phyloP scores from a whole-genome alignment of 805 yeast genomes.

The Sporopachydermia quercuum region DNA sequence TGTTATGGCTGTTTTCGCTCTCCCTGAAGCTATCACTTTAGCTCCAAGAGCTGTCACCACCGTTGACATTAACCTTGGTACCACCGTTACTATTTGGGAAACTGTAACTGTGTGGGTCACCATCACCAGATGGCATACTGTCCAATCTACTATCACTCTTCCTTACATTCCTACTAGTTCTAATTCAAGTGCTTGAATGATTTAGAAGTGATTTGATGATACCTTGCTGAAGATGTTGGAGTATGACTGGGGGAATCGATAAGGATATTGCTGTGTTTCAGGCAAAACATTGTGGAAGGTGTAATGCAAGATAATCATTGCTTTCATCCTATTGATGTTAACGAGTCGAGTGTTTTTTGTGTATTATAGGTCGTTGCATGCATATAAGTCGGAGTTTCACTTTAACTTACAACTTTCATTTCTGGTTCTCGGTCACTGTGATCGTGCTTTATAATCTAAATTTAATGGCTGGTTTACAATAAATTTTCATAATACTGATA shows the following conservation, averaged over 20 bases:
- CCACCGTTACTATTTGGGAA: neutral
- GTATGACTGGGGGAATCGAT: too few species aligned
- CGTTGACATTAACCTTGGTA: neutral
- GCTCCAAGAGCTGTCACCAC: neutral
- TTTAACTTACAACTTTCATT: too few species aligned
- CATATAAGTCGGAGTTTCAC: too few species aligned
- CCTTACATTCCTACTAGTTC: neutral
- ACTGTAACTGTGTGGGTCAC: conserved; percentile 1
- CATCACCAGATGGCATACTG: neutral
- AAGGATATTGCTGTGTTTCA: neutral
- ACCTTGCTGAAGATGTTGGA: too few species aligned
- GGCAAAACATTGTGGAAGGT: neutral
- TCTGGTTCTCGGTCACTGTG: too few species aligned
- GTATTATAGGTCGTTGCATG: neutral
- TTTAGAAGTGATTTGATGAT: neutral
- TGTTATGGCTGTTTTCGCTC: neutral
- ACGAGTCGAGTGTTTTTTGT: neutral
- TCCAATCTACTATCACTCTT: neutral
- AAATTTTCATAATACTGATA: too few species aligned
- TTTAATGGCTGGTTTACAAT: too few species aligned
- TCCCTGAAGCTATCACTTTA: conserved; percentile 1
- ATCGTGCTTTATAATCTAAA: too few species aligned
- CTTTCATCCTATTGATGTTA: too few species aligned
- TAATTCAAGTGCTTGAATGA: neutral
- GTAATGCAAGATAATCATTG: neutral